A percentile compares a stretch with the other conserved stretches of the same genome.
These are phyloP conservation scores for Gleditsia sinensis DNA, from an alignment of 306 rosid genomes.

Conservation along the genomic window DNA sequence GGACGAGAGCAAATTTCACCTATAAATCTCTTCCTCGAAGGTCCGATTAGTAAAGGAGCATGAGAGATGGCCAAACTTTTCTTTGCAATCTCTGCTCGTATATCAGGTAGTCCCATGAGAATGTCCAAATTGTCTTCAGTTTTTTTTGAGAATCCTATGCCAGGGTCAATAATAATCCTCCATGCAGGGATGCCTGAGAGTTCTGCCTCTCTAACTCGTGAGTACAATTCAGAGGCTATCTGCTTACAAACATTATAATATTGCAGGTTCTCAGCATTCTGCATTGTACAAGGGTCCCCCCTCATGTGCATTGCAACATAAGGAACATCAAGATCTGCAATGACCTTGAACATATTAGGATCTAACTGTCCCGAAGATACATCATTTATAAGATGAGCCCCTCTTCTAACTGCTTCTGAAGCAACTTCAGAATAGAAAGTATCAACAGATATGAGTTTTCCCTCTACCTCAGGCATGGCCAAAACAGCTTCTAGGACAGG, in stretches of 20 bases:
- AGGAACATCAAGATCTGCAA: constrained; percentile 85
- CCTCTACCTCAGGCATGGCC: constrained; percentile 71
- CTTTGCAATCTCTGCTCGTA: constrained; percentile 60
- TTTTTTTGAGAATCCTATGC: constrained; percentile 86
- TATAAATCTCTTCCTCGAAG: constrained; percentile 84
- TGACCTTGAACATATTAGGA: constrained; percentile 66
- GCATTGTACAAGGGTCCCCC: constrained; percentile 88
- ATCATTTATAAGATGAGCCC: constrained; percentile 85
- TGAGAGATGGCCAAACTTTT: constrained; percentile 71
- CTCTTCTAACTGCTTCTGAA: constrained; percentile 74
- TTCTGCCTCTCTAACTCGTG: constrained; percentile 66
- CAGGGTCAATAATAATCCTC: constrained; percentile 88
- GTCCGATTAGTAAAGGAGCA: constrained; percentile 81
- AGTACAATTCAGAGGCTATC: constrained; percentile 69
- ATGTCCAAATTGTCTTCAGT: constrained; percentile 72
- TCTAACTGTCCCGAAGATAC: constrained; percentile 77
- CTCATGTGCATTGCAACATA: constrained; percentile 95
- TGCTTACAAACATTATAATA: constrained; percentile 75
- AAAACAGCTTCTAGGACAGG: constrained; percentile 79
- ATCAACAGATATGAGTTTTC: constrained; percentile 82
- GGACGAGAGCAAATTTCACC: constrained; percentile 66
- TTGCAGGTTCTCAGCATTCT: constrained; percentile 62
- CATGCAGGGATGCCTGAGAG: constrained; percentile 82
- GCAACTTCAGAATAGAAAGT: constrained; percentile 88
- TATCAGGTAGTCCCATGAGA: constrained; percentile 57